Percentiles rank a stretch among this genome's conserved stretches.
Conservation (phyloP, 179 eudicot species). For the Gypsophila paniculata region DNA sequence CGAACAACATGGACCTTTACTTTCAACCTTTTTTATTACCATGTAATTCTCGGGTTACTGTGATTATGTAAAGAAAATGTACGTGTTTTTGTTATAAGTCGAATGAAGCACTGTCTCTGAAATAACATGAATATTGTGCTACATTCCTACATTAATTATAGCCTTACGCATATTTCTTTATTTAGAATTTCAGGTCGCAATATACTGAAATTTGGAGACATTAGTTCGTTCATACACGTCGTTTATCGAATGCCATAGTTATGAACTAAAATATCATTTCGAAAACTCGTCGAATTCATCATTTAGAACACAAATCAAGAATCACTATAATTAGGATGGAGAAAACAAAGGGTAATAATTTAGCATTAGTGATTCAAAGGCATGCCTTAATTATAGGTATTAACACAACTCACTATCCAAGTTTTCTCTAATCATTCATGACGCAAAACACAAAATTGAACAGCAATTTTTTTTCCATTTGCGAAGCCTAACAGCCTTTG, state of each 20-base stretch:
- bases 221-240: no score
- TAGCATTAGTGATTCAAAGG: slow-evolving; percentile 19
- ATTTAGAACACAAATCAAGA: not conserved
- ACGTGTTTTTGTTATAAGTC: not conserved
- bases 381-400: slow-evolving; percentile 24
- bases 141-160: no score
- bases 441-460: slow-evolving; percentile 13
- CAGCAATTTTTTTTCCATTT: slow-evolving; percentile 17
- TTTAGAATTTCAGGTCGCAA: no score
- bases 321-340: slow-evolving; percentile 25
- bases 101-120: not conserved
- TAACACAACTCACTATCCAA: slow-evolving; percentile 24
- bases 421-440: slow-evolving; percentile 13
- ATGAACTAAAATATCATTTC: no score
- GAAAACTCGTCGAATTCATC: no score
- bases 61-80: not conserved
- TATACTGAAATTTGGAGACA: no score
- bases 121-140: no score
- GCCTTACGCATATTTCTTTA: no score
- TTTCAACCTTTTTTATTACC: not conserved
- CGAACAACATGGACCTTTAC: no score
- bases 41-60: not conserved
- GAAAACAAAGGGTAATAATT: slow-evolving; percentile 11
- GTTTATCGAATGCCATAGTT: no score
- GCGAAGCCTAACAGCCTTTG: slow-evolving; percentile 27